Evolutionary conservation across 2,329 filamentous ascomycete species (phyloP).

Genomic region (Alternaria sp.): DNA sequence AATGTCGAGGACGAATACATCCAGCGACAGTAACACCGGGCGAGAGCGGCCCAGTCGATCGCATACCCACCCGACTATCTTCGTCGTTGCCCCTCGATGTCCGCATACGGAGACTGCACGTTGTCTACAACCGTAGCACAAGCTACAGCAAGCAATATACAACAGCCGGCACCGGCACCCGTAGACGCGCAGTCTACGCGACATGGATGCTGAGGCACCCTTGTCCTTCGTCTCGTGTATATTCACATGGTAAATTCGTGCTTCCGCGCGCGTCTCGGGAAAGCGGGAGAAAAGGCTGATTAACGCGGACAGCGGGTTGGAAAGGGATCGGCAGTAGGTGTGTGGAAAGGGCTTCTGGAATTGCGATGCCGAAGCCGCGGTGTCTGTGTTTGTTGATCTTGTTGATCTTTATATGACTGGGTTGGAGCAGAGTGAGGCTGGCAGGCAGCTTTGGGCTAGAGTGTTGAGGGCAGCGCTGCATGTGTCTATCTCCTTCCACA

Average conservation of each 20-base stretch:
- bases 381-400: neutral
- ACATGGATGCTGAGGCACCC: neutral
- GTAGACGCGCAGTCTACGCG: neutral
- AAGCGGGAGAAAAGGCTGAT: neutral
- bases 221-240: neutral
- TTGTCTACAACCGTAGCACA: neutral
- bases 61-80: neutral
- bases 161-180: neutral
- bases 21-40: neutral
- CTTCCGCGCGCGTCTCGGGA: neutral
- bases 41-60: neutral
- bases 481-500: neutral
- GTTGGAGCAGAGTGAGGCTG: neutral
- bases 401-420: neutral
- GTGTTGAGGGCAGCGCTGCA: neutral
- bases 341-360: neutral
- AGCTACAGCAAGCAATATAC: neutral
- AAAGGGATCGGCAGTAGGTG: neutral
- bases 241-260: neutral
- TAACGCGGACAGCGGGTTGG: neutral
- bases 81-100: neutral
- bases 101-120: neutral
- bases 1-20: accelerated
- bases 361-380: neutral
- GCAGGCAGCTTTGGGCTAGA: neutral